Evolutionary conservation across 805 yeast genomes (phyloP).

Genomic region (Metschnikowia shivogae): DNA sequence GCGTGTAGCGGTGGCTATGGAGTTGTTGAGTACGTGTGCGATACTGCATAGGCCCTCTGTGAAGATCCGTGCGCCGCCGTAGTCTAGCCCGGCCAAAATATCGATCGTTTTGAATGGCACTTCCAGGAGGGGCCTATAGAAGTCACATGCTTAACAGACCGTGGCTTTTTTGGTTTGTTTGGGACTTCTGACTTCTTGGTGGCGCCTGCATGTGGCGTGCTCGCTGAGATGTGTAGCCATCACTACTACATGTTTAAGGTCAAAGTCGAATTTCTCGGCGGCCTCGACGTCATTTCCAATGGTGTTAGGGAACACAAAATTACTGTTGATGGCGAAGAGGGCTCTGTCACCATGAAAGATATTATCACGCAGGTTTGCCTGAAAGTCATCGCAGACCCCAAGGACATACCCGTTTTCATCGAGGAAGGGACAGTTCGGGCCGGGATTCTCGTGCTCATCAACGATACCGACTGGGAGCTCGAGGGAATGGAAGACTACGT

Average conservation of each 20-base stretch:
- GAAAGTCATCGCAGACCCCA: conserved; percentile 53
- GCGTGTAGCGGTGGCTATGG: background rate
- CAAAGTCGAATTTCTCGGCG: conserved; percentile 58
- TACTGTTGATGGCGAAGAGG: conserved; percentile 39
- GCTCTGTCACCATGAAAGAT: conserved; percentile 43
- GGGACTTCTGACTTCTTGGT: background rate
- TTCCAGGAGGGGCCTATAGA: no score
- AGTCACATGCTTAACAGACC: no score
- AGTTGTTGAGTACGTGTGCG: conserved; percentile 18
- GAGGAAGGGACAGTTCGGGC: conserved; percentile 84
- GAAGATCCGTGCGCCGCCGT: background rate
- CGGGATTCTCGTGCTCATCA: conserved; percentile 85
- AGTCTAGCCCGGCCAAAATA: no score
- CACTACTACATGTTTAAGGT: conserved; percentile 25
- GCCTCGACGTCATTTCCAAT: conserved; percentile 74
- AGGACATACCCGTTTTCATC: conserved; percentile 68
- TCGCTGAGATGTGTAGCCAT: conserved; percentile 1
- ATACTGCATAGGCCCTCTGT: conserved; percentile 10
- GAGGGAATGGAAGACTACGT: conserved; percentile 83
- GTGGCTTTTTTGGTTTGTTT: no score
- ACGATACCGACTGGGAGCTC: conserved; percentile 95
- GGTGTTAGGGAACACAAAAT: conserved; percentile 53
- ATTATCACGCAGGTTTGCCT: conserved; percentile 52
- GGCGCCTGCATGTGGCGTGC: background rate
- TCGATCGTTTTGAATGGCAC: no score